Percentiles rank a stretch among this genome's conserved stretches.
Conservation (phyloP, 805 yeast genomes). For the Starmerella riodocensis region DNA sequence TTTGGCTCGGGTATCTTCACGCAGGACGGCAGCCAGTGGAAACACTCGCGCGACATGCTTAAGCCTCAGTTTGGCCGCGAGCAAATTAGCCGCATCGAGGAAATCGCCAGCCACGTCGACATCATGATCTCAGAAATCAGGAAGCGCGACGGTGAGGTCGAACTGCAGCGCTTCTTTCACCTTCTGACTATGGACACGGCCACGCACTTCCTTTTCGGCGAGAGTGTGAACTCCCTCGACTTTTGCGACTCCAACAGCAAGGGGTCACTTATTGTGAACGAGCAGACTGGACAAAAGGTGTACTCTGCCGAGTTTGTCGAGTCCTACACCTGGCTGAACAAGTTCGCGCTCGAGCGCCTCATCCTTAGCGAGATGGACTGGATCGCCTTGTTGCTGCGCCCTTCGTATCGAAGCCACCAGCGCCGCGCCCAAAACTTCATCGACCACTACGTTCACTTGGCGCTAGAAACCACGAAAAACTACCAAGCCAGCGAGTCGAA, state of each 20-base stretch:
- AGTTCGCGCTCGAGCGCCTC: slow-evolving; percentile 7
- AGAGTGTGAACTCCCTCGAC: slow-evolving; percentile 15
- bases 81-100: slow-evolving; percentile 24
- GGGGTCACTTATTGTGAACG: slow-evolving; percentile 3
- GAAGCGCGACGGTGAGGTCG: slow-evolving; percentile 8
- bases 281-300: slow-evolving; percentile 14
- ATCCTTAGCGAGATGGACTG: slow-evolving; percentile 12
- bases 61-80: slow-evolving; percentile 29
- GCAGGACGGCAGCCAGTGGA: slow-evolving; percentile 28
- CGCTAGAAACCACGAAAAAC: slow-evolving; percentile 21
- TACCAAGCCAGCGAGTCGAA: slow-evolving; percentile 3
- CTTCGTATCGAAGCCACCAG: slow-evolving; percentile 27
- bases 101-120: slow-evolving; percentile 23
- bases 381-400: slow-evolving; percentile 8
- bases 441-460: slow-evolving; percentile 31
- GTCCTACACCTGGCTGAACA: slow-evolving; percentile 14
- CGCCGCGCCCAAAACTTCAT: slow-evolving; percentile 27
- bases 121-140: slow-evolving; percentile 13
- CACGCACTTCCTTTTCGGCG: slow-evolving; percentile 24
- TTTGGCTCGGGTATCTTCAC: slow-evolving; percentile 30
- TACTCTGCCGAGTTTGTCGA: slow-evolving; percentile 21
- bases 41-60: slow-evolving; percentile 28
- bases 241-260: slow-evolving; percentile 3
- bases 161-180: slow-evolving; percentile 18
- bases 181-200: slow-evolving; percentile 24